Evolutionary conservation across 768 basidiomycete genomes (phyloP), one percentile per base, ranked within the genome.

Genomic region (Tephrocybe sp.): DNA sequence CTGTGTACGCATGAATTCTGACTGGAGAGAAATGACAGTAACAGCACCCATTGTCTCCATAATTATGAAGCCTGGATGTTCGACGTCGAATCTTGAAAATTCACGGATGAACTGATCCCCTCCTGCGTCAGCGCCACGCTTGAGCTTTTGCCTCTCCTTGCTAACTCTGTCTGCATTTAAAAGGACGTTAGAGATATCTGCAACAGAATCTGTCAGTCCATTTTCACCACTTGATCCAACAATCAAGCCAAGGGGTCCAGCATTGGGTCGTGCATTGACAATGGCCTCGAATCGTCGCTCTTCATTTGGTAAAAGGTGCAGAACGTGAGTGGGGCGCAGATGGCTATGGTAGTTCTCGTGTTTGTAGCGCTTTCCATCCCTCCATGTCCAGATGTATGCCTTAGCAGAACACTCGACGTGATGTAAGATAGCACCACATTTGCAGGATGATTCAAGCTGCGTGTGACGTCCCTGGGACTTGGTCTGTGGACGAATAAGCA

Each of bases 21-120:
- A 57, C 42, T 69, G 68, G 4, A 65, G 19, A 3, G 55, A 59
- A 3, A 69, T 61, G 0, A 69, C 64, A 1, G 62, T 62, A 0
- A 57, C 55, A 1, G 34, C 22, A 0, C 62, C 59, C 22, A 66
- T 3, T 1, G 42, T 42, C 1, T 44, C 46, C 4, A 40, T 24
- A 11, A 67, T 46, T 19, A 66, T 40, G 34, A 67, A 63, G 4
- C 44, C 52, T 0, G 64, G 62, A 48, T 61, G 43, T 3, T 57
- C 37, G 0, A 3, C 11, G 5, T 31, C 30, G 19, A 64, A 58
- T 4, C 43, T 19, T 0, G 54, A 16, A 44, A 57, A 62, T 21
- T 49, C 13, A 0, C 24, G 11, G 50, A 61, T 44, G 24, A 63
- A 63, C 4, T 13, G 12, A 39, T 58, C 55, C 1, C 49, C 51